Conservation (phyloP, 83 land plant species). For the Diphasiastrum complanatum region DNA sequence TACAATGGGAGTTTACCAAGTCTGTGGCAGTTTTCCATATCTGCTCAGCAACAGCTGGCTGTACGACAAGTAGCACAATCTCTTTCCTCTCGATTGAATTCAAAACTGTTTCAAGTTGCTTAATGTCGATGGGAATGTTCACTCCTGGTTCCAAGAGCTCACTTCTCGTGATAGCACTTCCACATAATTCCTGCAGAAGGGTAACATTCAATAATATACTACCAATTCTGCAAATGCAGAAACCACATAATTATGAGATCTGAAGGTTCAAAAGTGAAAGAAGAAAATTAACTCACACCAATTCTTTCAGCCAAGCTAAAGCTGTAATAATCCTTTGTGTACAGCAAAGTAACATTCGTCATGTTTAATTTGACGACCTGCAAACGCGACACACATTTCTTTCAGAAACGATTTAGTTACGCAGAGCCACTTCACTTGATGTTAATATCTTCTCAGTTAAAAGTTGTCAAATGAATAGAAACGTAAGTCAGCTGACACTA, state of each 20-base stretch:
- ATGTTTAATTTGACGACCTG: slow-evolving; percentile 30
- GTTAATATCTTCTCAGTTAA: too few species aligned
- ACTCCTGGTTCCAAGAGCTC: slow-evolving; percentile 20
- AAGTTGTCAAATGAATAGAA: too few species aligned
- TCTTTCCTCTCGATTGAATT: slow-evolving; percentile 15
- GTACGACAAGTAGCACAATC: slow-evolving; percentile 21
- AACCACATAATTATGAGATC: too few species aligned
- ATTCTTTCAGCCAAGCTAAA: slow-evolving; percentile 15
- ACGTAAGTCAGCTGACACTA: too few species aligned
- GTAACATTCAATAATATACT: not conserved
- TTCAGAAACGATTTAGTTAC: too few species aligned
- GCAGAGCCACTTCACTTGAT: too few species aligned
- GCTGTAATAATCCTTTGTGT: slow-evolving; percentile 28
- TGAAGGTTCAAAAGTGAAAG: not conserved
- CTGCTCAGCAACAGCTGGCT: slow-evolving; percentile 17
- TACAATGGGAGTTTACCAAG: slow-evolving; percentile 7
- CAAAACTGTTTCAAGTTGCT: slow-evolving; percentile 10
- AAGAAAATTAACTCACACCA: slow-evolving; percentile 4
- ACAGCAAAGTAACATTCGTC: slow-evolving; percentile 16
- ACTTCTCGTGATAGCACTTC: not conserved
- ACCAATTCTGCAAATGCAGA: too few species aligned
- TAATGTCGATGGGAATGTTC: slow-evolving; percentile 5
- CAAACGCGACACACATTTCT: too few species aligned
- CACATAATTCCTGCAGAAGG: not conserved
- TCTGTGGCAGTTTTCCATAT: slow-evolving; percentile 21